A percentile compares a stretch with the other conserved stretches of the same genome.
Evolutionary conservation across 257 asterid genomes (phyloP).

Genomic region (Gardenia jasminoides): DNA sequence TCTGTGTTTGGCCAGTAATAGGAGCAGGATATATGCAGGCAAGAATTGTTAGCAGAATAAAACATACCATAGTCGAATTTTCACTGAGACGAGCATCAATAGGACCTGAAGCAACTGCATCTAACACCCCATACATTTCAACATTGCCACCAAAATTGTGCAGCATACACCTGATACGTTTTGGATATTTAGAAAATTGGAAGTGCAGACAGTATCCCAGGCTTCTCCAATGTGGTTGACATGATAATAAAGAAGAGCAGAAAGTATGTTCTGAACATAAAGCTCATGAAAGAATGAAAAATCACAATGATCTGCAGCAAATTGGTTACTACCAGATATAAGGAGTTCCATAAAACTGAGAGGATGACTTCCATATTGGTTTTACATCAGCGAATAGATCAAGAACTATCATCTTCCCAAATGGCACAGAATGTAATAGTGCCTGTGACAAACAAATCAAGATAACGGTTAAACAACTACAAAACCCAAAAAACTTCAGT

Average conservation of each 20-base stretch:
- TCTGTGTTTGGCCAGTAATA: not conserved
- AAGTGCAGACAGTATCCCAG: not conserved
- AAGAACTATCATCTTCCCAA: constrained; percentile 97
- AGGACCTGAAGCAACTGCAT: constrained; percentile 94
- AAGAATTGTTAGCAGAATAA: not conserved
- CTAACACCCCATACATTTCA: constrained; percentile 93
- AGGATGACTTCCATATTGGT: constrained; percentile 90
- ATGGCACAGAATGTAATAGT: constrained; percentile 95
- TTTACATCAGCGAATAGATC: constrained; percentile 98
- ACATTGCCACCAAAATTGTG: constrained; percentile 98
- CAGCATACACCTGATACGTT: constrained; percentile 85
- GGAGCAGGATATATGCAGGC: not conserved
- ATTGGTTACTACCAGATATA: constrained; percentile 69
- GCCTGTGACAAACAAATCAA: constrained; percentile 57
- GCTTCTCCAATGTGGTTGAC: not conserved
- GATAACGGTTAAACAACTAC: constrained; percentile 4
- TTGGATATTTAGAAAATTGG: constrained; percentile 7
- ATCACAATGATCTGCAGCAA: constrained; percentile 7
- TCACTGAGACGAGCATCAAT: constrained; percentile 74
- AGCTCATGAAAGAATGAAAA: not conserved
- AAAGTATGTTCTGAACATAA: not conserved
- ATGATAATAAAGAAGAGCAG: not conserved
- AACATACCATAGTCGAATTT: constrained; percentile 82
- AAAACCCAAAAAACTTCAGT: not conserved
- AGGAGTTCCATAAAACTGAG: constrained; percentile 87